Conservation (phyloP, 2,329 filamentous ascomycete species). For the Phialophora tarda region DNA sequence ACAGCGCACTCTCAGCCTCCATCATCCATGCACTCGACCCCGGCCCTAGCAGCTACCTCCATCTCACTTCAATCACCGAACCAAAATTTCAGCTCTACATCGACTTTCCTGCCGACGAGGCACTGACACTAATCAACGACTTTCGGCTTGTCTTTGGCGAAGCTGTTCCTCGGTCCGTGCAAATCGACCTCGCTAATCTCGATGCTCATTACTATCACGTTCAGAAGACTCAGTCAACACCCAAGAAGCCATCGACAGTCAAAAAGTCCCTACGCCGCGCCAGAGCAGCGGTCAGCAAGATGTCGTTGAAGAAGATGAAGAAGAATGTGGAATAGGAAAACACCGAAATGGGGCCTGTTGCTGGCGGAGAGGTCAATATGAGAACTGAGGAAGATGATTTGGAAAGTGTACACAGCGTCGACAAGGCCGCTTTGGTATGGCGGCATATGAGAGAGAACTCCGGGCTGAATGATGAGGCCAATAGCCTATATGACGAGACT, state of each 20-base stretch:
- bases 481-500: constrained; percentile 20
- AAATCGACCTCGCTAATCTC: constrained; percentile 19
- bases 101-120: constrained; percentile 14
- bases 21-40: constrained; percentile 25
- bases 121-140: constrained; percentile 24
- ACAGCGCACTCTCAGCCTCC: constrained; percentile 3
- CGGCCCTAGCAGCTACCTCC: constrained; percentile 9
- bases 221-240: not conserved
- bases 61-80: constrained; percentile 12
- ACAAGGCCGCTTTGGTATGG: constrained; percentile 28
- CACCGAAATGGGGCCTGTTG: not conserved
- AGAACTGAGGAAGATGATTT: not conserved
- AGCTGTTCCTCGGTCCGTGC: constrained; percentile 6
- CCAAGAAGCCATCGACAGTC: not conserved
- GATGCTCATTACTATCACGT: constrained; percentile 18
- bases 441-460: constrained; percentile 26
- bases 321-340: constrained; percentile 6
- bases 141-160: constrained; percentile 20
- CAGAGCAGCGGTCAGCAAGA: not conserved
- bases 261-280: not conserved
- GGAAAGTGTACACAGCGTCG: constrained; percentile 18
- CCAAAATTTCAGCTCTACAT: not conserved
- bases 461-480: constrained; percentile 27
- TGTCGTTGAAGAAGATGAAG: constrained; percentile 8
- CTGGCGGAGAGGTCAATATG: not conserved